Evolutionary conservation across 108 stramenopile genomes (phyloP).

Genomic region (Nitzschia sp.): DNA sequence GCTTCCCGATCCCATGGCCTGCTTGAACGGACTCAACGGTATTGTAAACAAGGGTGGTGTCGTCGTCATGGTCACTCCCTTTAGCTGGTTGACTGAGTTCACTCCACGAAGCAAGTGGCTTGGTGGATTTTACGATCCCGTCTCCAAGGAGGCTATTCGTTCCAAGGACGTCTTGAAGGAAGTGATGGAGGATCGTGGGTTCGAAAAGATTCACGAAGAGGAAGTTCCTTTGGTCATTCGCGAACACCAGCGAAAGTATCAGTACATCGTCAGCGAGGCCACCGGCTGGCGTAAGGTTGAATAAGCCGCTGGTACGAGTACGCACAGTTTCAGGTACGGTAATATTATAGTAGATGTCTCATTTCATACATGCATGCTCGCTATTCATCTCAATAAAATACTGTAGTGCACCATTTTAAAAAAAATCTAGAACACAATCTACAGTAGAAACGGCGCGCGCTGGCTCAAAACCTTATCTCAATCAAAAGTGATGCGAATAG

Average conservation of each 20-base stretch:
- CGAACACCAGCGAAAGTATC: conserved; percentile 94
- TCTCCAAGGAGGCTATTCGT: conserved; percentile 57
- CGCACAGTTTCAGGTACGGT: too few species aligned
- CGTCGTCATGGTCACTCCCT: conserved; percentile 89
- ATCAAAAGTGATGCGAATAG: too few species aligned
- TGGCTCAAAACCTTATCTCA: too few species aligned
- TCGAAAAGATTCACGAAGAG: conserved; percentile 83
- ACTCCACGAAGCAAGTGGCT: conserved; percentile 87
- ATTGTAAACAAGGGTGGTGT: conserved; percentile 87
- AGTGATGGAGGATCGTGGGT: conserved; percentile 79
- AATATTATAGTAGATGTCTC: too few species aligned
- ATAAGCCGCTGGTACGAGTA: too few species aligned
- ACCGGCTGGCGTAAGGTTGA: conserved; percentile 80
- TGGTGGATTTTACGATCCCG: conserved; percentile 75
- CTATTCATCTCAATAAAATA: too few species aligned
- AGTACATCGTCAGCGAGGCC: conserved; percentile 91
- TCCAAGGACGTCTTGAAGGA: conserved; percentile 74
- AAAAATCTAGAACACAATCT: too few species aligned
- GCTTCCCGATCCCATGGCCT: conserved; percentile 85
- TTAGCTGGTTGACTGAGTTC: conserved; percentile 92
- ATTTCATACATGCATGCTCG: too few species aligned
- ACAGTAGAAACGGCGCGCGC: too few species aligned
- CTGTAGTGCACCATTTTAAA: too few species aligned
- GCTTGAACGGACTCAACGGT: conserved; percentile 68
- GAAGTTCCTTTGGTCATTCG: conserved; percentile 92